Evolutionary conservation across 306 rosid species (phyloP).

Genomic region (Cucumis hystrix): DNA sequence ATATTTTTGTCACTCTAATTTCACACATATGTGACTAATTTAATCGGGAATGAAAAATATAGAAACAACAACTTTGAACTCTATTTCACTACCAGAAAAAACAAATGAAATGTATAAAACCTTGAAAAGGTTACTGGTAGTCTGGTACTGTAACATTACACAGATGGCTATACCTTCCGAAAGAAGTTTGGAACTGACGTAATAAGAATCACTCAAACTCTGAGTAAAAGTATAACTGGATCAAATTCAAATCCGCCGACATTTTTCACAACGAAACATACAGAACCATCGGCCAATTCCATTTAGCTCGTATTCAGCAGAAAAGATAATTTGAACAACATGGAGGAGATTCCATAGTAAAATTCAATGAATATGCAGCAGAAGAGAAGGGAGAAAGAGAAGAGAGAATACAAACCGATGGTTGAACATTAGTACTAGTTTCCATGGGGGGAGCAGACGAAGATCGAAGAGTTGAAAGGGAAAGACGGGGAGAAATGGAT

Average conservation of each 20-base stretch:
- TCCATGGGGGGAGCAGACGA: conserved; percentile 28
- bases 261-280: not conserved
- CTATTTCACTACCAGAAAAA: not conserved
- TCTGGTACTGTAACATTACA: not conserved
- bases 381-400: not conserved
- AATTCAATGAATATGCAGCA: not conserved
- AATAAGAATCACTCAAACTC: not conserved
- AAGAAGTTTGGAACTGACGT: not conserved
- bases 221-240: not conserved
- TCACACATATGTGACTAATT: not conserved
- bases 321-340: not conserved
- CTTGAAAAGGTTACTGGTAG: not conserved
- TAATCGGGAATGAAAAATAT: not conserved
- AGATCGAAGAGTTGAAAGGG: conserved; percentile 21
- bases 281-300: not conserved
- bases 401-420: conserved; percentile 7
- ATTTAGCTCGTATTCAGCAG: not conserved
- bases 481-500: conserved; percentile 16
- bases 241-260: not conserved
- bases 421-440: conserved; percentile 11
- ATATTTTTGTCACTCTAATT: not conserved
- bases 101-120: not conserved
- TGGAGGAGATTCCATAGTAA: not conserved
- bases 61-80: not conserved
- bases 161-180: not conserved